These are phyloP conservation scores for Saprolegnia diclina DNA, from an alignment of 352 stramenopile genomes.

Conservation along the genomic window DNA sequence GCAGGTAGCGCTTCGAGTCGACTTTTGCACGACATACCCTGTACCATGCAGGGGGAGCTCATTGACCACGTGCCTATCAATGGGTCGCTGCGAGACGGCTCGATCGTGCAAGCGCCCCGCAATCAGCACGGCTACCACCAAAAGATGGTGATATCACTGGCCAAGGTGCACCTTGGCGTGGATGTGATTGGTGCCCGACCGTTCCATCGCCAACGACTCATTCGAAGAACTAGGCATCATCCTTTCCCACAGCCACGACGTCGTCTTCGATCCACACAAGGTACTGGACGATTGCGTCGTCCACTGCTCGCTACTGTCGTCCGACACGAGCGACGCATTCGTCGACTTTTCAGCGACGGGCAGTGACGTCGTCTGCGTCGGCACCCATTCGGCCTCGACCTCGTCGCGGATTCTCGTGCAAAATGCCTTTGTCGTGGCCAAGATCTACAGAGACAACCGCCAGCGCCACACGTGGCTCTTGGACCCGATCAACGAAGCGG, in stretches of 20 bases:
- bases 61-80: conserved; percentile 12
- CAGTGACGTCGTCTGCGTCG: conserved; percentile 14
- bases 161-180: conserved; percentile 10
- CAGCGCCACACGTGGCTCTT: conserved; percentile 39
- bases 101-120: conserved; percentile 20
- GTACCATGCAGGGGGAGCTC: conserved; percentile 6
- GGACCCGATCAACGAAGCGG: conserved; percentile 36
- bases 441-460: conserved; percentile 43
- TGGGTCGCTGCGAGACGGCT: neutral
- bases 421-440: conserved; percentile 48
- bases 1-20: neutral
- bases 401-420: conserved; percentile 1
- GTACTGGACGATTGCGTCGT: conserved; percentile 6
- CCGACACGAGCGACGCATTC: neutral
- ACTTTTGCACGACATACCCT: neutral
- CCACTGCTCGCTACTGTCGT: neutral
- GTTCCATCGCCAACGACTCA: neutral
- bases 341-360: neutral
- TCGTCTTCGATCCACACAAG: conserved; percentile 8
- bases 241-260: conserved; percentile 22
- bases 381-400: neutral
- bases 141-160: conserved; percentile 23
- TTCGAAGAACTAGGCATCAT: conserved; percentile 7
- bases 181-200: conserved; percentile 19
- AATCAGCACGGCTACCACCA: conserved; percentile 25